Evolutionary conservation across 768 basidiomycete genomes (phyloP), one percentile per base, ranked within the genome.

Genomic region (Rhodotorula babjevae): DNA sequence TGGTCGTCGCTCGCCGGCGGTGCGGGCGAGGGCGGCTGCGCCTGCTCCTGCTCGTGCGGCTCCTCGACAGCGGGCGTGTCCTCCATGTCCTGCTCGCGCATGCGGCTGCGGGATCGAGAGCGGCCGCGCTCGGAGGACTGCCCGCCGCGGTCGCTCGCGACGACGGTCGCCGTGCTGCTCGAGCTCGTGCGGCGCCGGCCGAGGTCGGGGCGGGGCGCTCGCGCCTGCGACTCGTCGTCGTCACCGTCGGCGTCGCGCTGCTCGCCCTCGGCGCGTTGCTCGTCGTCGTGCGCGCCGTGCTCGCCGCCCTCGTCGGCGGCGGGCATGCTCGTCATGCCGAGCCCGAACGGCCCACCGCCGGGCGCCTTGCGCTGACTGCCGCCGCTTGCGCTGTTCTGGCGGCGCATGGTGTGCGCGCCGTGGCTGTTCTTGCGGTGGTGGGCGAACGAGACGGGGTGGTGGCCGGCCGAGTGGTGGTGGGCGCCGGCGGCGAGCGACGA

Each of bases 261-360:
- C 36, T 21, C 63, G 9, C 27, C 47, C n/a, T 42, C 60, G 0
- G 27, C 31, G 1, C n/a, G 42, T 3, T 36, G 47, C 14, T n/a
- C 56, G 7, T n/a, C 40, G 19, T 27, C 53, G 10, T 47, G 36
- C 19, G 33, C 52, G 25, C 52, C 16, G 15, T 25, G 23, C 23
- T 57, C 29, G 40, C 47, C 18, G 29, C 23, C 36, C 9, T n/a
- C 49, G 0, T 27, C 52, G 10, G 44, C 40, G 18, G 52, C 42
- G 4, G 64, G 63, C 61, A 75, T 63, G 31, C 58, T 66, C 42
- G 68, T 75, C 64, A 75, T 69, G n/a, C 70, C 74, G n/a, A 75
- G 53, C 27, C 68, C 74, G 50, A 75, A 68, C 14, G 49, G 42
- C 11, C 50, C 50, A 0, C 23, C 50, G 27, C 50, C 50, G 50